Percentiles rank a stretch among this genome's conserved stretches.
Evolutionary conservation across 305 asterid species (phyloP).

Genomic region (Fraxinus greggii): DNA sequence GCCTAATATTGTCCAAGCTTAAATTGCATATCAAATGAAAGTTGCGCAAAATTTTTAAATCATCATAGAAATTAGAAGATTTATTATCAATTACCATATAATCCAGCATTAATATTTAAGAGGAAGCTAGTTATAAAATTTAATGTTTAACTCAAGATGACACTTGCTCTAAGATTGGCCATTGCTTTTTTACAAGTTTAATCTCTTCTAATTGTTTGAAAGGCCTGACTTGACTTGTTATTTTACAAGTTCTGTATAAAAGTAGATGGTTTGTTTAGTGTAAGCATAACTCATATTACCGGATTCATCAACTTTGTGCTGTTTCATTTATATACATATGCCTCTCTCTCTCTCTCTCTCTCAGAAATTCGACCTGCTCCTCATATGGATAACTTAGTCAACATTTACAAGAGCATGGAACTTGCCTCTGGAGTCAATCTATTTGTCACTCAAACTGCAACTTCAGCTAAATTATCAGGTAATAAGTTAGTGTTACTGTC

Average conservation of each 20-base stretch:
- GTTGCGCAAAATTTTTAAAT: neutral
- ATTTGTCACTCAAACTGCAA: slow-evolving; percentile 55
- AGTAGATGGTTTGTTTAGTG: neutral
- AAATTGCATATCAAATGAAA: neutral
- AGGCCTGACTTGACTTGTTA: neutral
- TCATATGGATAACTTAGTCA: slow-evolving; percentile 92
- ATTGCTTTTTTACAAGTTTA: neutral
- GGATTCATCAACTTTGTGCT: neutral
- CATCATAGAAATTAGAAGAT: neutral
- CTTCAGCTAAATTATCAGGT: slow-evolving; percentile 53
- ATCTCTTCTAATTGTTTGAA: neutral
- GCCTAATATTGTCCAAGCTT: neutral
- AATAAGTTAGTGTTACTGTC: slow-evolving; percentile 15
- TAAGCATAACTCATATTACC: neutral
- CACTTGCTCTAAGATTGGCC: neutral
- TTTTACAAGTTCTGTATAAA: neutral
- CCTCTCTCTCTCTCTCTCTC: neutral
- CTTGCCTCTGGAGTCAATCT: slow-evolving; percentile 64
- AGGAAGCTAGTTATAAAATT: neutral
- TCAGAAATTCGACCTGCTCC: slow-evolving; percentile 91
- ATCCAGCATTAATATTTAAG: neutral
- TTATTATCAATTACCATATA: neutral
- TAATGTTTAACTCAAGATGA: neutral
- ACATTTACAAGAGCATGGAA: slow-evolving; percentile 91
- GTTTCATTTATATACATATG: neutral